Percentiles rank a stretch among this genome's conserved stretches.
These are phyloP conservation scores for Vitis hybrid DNA, from an alignment of 177 flowering plant genomes.

Conservation along the genomic window DNA sequence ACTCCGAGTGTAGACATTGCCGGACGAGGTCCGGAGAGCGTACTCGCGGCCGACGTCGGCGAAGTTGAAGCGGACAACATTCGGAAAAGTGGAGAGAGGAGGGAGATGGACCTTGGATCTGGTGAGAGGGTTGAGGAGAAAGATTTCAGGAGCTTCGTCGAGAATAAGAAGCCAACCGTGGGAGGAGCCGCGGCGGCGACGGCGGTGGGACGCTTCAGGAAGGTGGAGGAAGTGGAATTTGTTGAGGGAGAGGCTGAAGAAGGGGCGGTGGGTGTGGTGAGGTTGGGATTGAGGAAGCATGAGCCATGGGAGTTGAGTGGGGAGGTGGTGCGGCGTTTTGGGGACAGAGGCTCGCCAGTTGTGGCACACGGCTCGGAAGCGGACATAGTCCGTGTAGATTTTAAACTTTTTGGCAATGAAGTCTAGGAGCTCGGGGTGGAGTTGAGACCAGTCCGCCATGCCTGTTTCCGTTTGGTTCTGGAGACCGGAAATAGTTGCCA, in stretches of 20 bases:
- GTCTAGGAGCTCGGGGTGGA: conserved; percentile 47
- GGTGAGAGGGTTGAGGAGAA: conserved; percentile 48
- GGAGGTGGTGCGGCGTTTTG: conserved; percentile 37
- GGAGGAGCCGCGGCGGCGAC: conserved; percentile 61
- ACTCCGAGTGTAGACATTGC: conserved; percentile 18
- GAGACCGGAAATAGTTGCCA: too few species aligned
- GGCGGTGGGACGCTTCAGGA: conserved; percentile 32
- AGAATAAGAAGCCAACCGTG: conserved; percentile 53
- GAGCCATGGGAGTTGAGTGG: conserved; percentile 61
- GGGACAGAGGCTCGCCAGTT: conserved; percentile 36
- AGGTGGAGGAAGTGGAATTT: conserved; percentile 36
- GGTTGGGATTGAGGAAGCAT: conserved; percentile 37
- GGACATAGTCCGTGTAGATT: conserved; percentile 44
- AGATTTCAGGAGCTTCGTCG: conserved; percentile 38
- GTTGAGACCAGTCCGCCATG: conserved; percentile 54
- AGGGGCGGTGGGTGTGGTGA: conserved; percentile 19
- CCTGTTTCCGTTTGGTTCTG: not conserved
- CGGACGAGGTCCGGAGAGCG: conserved; percentile 13
- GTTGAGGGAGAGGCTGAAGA: conserved; percentile 40
- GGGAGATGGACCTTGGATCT: conserved; percentile 38
- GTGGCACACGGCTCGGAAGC: conserved; percentile 49
- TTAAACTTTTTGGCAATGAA: conserved; percentile 30
- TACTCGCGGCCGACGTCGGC: conserved; percentile 46
- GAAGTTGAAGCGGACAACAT: conserved; percentile 36
- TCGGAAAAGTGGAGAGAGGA: conserved; percentile 42